Evolutionary conservation across 305 asterid genomes (phyloP), one percentile per base, ranked within the genome.

Genomic region (Fraxinus albicans): DNA sequence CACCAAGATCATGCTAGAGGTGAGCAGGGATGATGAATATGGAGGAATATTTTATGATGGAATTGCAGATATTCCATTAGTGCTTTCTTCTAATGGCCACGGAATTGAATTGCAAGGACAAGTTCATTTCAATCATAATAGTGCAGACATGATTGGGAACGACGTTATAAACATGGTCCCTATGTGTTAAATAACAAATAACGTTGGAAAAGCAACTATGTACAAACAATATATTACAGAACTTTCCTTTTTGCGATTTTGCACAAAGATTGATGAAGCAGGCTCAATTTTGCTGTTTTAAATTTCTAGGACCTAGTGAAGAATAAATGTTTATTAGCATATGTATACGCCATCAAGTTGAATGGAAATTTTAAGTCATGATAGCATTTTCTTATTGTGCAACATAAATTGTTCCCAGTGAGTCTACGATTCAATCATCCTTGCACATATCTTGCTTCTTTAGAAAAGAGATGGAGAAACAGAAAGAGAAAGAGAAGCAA

Each of bases 101-200:
- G 87, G 81, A 63, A 72, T 86, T 44, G 89, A 87, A 83, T 79
- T 85, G 75, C 86, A 86, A 77, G 87, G 83, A 36, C 85, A 85
- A 15, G 82, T 83, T 75, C 83, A 21, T 73, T 83, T 87, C 80
- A 87, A 78, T 65, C 86, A 89, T 36, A 86, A 86, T 35, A 78
- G 81, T 70, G 83, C 80, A 77, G 84, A 81, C 31, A 78, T 53
- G 21, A 58, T 76, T 74, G 82, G 81, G 69, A 84, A 81, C 84
- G 53, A 70, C 77, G 35, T 21, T 73, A 72, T 84, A 76, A 75
- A 81, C 82, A 77, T 75, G 83, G 77, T 42, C 77, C 70, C 83
- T 19, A 78, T 76, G 36, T 86, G 73, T 80, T 85, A 83, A n/a
- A 83, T 33, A 29, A 34, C 80, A 78, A 53, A 5, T 77, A 6